Conservation (phyloP, 805 yeast species). For the Monosporozyma siamensis region DNA sequence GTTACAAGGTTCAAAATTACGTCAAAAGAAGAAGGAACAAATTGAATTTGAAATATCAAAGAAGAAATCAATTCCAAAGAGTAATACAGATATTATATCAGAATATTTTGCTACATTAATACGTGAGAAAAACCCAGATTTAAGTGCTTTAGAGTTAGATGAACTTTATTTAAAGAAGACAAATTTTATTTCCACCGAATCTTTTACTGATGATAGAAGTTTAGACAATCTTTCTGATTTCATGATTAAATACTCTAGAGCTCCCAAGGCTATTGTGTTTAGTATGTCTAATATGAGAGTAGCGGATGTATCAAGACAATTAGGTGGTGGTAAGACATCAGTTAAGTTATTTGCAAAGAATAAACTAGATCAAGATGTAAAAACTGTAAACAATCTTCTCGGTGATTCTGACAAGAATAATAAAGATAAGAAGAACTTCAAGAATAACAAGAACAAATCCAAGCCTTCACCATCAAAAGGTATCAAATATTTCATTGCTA, state of each 20-base stretch:
- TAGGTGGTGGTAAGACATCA: slow-evolving; percentile 44
- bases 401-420: slow-evolving; percentile 5
- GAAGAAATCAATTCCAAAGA: slow-evolving; percentile 46
- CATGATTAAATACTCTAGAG: slow-evolving; percentile 41
- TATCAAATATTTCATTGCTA: slow-evolving; percentile 23
- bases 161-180: slow-evolving; percentile 51
- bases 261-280: slow-evolving; percentile 37
- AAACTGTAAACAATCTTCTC: slow-evolving; percentile 17
- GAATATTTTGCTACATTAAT: slow-evolving; percentile 58
- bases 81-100: slow-evolving; percentile 50
- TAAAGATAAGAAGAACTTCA: slow-evolving; percentile 3
- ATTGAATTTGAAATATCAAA: slow-evolving; percentile 54
- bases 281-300: slow-evolving; percentile 80
- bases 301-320: slow-evolving; percentile 70
- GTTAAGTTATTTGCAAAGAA: slow-evolving; percentile 70
- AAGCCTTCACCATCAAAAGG: slow-evolving; percentile 4
- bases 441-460: not conserved
- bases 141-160: slow-evolving; percentile 65
- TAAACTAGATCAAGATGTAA: slow-evolving; percentile 53
- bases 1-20: slow-evolving; percentile 34
- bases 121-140: slow-evolving; percentile 51
- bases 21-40: slow-evolving; percentile 55
- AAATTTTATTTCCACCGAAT: slow-evolving; percentile 54
- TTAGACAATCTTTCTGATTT: slow-evolving; percentile 49
- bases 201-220: slow-evolving; percentile 43